Percentiles rank a stretch among this genome's conserved stretches.
These are phyloP conservation scores for Cercospora sp. DNA, from an alignment of 2,329 filamentous ascomycete species.

Conservation along the genomic window DNA sequence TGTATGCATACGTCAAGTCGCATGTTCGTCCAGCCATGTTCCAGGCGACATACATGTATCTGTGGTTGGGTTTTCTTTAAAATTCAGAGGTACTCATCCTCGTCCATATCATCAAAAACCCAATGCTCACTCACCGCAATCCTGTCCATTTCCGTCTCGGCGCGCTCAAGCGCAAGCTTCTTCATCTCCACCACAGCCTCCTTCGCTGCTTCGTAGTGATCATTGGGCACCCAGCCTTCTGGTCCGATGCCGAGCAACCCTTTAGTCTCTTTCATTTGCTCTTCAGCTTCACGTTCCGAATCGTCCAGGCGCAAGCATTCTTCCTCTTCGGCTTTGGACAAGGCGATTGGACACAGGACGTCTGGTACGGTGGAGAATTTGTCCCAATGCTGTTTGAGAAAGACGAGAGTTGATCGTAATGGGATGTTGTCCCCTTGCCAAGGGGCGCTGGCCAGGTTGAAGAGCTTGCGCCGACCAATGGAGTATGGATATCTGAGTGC, in stretches of 20 bases:
- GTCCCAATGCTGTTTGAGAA: conserved; percentile 24
- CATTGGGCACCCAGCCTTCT: conserved; percentile 28
- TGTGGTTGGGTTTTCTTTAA: too few relatives aligned
- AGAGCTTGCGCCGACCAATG: conserved; percentile 26
- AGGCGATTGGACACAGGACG: conserved; percentile 24
- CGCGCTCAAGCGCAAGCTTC: conserved; percentile 26
- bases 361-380: conserved; percentile 1
- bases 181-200: conserved; percentile 30
- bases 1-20: too few relatives aligned
- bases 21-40: too few relatives aligned
- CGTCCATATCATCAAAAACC: conserved; percentile 38
- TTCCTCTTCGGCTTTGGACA: conserved; percentile 18
- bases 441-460: conserved; percentile 21
- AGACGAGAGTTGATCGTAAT: conserved; percentile 27
- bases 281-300: conserved; percentile 24
- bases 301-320: conserved; percentile 34
- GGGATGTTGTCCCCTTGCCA: conserved; percentile 34
- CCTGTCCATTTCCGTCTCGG: conserved; percentile 24
- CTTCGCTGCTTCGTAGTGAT: conserved; percentile 26
- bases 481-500: conserved; percentile 26
- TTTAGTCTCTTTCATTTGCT: conserved; percentile 28
- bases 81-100: conserved; percentile 40
- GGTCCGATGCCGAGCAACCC: conserved; percentile 23
- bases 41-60: too few relatives aligned
- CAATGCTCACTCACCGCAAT: conserved; percentile 26